Evolutionary conservation across 2,329 filamentous ascomycete genomes (phyloP).

Genomic region (Fusarium algeriense): DNA sequence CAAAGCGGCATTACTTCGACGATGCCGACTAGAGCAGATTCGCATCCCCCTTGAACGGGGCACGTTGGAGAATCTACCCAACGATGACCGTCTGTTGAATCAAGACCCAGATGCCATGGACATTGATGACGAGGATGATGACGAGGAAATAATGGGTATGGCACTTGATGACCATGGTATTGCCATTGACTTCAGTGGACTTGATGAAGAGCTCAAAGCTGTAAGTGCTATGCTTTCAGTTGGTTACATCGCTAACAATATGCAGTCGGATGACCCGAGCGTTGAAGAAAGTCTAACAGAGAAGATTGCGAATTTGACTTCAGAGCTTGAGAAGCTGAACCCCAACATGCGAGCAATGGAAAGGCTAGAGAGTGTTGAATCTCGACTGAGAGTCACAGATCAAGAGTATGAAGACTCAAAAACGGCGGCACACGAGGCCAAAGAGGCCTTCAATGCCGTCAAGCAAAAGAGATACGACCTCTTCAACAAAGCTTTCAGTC

Average conservation of each 20-base stretch:
- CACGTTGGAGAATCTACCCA: constrained; percentile 87
- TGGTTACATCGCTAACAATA: constrained; percentile 47
- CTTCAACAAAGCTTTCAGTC: constrained; percentile 94
- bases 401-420: constrained; percentile 91
- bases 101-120: constrained; percentile 93
- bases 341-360: constrained; percentile 98
- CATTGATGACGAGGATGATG: constrained; percentile 82
- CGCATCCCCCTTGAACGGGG: constrained; percentile 81
- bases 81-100: constrained; percentile 83
- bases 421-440: constrained; percentile 77
- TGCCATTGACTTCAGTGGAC: constrained; percentile 82
- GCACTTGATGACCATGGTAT: constrained; percentile 92
- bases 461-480: constrained; percentile 87
- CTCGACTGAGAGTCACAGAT: constrained; percentile 84
- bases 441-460: constrained; percentile 84
- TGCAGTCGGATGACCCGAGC: constrained; percentile 74
- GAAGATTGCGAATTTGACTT: constrained; percentile 78
- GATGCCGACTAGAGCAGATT: constrained; percentile 95
- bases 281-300: constrained; percentile 83
- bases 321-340: constrained; percentile 91
- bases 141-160: constrained; percentile 70
- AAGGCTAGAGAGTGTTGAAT: constrained; percentile 86
- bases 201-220: constrained; percentile 85
- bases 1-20: constrained; percentile 85
- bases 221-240: constrained; percentile 60